phyloP scores from a whole-genome alignment of 768 basidiomycete species.

The Lactarius psammicola region DNA sequence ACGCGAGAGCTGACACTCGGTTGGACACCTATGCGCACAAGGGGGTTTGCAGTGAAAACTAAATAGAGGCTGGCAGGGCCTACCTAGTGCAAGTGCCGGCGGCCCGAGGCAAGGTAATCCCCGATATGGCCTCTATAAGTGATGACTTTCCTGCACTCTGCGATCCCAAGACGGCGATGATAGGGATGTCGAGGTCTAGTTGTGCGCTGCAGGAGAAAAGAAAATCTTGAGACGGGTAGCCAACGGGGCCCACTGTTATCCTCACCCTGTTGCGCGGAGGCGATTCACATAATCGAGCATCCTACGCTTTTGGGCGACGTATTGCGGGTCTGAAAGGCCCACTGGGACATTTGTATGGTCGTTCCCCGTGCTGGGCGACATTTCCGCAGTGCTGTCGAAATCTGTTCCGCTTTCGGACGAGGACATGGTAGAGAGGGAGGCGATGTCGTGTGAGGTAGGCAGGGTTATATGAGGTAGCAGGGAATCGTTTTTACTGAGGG shows the following conservation, averaged over 20 bases:
- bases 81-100: slow-evolving; percentile 78
- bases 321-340: slow-evolving; percentile 50
- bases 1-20: slow-evolving; percentile 37
- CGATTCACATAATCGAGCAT: slow-evolving; percentile 62
- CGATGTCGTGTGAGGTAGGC: neutral
- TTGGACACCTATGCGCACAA: slow-evolving; percentile 36
- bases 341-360: slow-evolving; percentile 35
- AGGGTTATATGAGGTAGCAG: neutral
- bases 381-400: neutral
- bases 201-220: slow-evolving; percentile 48
- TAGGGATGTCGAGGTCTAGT: slow-evolving; percentile 67
- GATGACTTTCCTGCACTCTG: slow-evolving; percentile 79
- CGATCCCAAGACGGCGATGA: slow-evolving; percentile 69
- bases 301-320: slow-evolving; percentile 43
- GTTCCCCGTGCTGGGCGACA: too few species aligned
- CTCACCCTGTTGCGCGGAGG: slow-evolving; percentile 60
- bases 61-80: slow-evolving; percentile 2
- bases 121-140: slow-evolving; percentile 73
- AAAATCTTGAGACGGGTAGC: slow-evolving; percentile 12
- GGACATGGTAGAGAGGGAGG: neutral
- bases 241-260: slow-evolving; percentile 5
- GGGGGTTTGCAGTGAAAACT: neutral
- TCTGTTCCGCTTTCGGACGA: neutral
- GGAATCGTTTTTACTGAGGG: neutral
- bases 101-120: slow-evolving; percentile 65